Base-by-base conservation (phyloP, 2,329 filamentous ascomycete species). In the Fusarium brevicatenulatum region DNA sequence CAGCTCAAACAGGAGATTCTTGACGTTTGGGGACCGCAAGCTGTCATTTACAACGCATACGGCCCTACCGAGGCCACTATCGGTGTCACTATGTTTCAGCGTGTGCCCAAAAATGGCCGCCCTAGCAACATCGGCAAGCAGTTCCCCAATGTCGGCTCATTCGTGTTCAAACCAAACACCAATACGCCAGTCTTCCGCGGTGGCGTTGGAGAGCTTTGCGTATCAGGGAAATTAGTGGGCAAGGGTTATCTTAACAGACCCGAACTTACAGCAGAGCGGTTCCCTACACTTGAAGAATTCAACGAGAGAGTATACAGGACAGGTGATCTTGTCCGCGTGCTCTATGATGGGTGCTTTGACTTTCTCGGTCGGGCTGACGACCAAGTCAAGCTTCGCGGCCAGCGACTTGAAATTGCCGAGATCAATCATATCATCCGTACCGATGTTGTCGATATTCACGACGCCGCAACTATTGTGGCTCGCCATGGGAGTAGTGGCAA, bases 1-100 rank as follows among this genome's bases (percentile, higher is more conserved):
- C 91, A 93, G 57, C 84, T 98, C 23, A 95, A 94, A 75, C 93
- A 96, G 77, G 95, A 97, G 71, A 97, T 97, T 53, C 85, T 98
- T 4, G 92, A 97, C 76, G 88, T 86, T 0, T 98, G 95, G 95
- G 95, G 95, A 0, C 87, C 91, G 2, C 88, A 91, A 63, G 87
- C 87, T 4, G 94, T 95, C 47, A 95, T 98, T 19, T 95, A 97
- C 84, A 98, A 98, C 77, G 95, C 94, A 6, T 94, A 97, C 73
- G 95, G 95, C 0, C 95, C 95, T 2, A 98, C 95, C 0, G 95
- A 98, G 80, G 93, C 94, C 1, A 98, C 95, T 0, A 98, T 98
- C 71, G 95, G 95, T 9, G 93, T 95, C 40, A 97, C 95, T 0
- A 97, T 96, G 88, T 95, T 92, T 75, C 91, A 91, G n/a, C 88